Conservation (phyloP, 1,284 basidiomycete genomes). For the Boletus semigastroideus region DNA sequence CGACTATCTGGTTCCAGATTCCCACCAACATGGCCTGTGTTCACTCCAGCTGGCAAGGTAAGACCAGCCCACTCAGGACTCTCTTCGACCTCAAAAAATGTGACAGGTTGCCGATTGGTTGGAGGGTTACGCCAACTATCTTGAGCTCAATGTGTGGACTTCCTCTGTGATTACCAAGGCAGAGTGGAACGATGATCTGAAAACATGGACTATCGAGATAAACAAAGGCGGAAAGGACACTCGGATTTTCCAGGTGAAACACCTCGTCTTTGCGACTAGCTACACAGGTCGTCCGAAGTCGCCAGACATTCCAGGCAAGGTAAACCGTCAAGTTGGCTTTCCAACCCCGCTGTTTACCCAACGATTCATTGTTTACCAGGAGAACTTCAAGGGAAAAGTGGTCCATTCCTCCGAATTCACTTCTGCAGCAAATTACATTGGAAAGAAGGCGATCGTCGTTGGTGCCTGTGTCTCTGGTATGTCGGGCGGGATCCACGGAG, state of each 20-base stretch:
- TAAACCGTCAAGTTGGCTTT: background rate
- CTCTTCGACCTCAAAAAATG: background rate
- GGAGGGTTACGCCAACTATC: conserved; percentile 52
- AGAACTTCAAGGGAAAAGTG: conserved; percentile 23
- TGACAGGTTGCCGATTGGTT: conserved; percentile 58
- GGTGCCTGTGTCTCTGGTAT: conserved; percentile 43
- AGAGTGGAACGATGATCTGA: conserved; percentile 33
- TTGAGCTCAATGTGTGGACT: conserved; percentile 61
- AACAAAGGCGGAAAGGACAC: conserved; percentile 25
- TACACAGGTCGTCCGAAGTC: conserved; percentile 36
- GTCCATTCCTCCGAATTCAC: conserved; percentile 42
- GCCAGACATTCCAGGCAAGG: conserved; percentile 32
- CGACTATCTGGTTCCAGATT: conserved; percentile 21
- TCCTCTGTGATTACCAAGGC: conserved; percentile 42
- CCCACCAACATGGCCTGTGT: conserved; percentile 41
- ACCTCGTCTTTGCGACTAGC: conserved; percentile 42
- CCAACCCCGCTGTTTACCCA: too few relatives aligned
- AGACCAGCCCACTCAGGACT: background rate
- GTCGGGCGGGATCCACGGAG: background rate
- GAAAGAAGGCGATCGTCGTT: conserved; percentile 44
- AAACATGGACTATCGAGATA: conserved; percentile 40
- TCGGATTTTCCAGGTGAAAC: conserved; percentile 35
- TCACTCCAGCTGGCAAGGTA: conserved; percentile 37
- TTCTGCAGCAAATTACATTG: conserved; percentile 36
- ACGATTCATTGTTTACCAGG: conserved; percentile 8